Evolutionary conservation across 345 rosid genomes (phyloP), one percentile per base, ranked within the genome.

Genomic region (Excoecaria cochinchinensis): DNA sequence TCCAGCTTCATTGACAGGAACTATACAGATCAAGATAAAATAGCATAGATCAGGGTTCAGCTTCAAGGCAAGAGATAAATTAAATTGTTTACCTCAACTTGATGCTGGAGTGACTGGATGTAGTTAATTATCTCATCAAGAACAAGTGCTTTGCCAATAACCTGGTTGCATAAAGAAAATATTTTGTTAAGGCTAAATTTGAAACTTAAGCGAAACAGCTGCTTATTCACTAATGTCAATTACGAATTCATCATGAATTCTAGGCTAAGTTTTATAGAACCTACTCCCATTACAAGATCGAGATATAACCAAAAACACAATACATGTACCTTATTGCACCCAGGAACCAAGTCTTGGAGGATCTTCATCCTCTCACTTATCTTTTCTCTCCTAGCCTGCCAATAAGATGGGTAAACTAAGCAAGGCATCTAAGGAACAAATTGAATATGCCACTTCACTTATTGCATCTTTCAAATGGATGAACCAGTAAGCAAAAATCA

Each of bases 101-200:
- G 98, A 70, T 77, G 84, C 36, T 93, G 98, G 52, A 93, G 79
- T 3, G 98, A 93, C 64, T 92, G 94, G 77, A 94, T 85, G 80
- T 94, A 94, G 86, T 94, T 94, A 74, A 94, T 90, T 40, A 91
- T 93, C 87, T 93, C 98, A 76, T 93, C 97, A 56, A 93, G 85
- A 70, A 91, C 95, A 70, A 91, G 87, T 10, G 97, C 98, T 86
- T 92, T 94, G 53, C 98, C 98, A 51, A 89, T 90, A 58, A 94
- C 94, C 97, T 93, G 76, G 76, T 65, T 16, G 48, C 8, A 14
- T 39, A 38, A 59, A 22, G 46, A 38, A 71, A 40, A 3, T 50
- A 59, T 59, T 68, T 19, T 42, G 36, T 19, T 19, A 44, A 73
- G 40, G 55, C 48, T 24, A 46, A 46, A 55, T 16, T 21, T 38